Base-by-base conservation (phyloP, 306 rosid species). In the Alnus glutinosa region DNA sequence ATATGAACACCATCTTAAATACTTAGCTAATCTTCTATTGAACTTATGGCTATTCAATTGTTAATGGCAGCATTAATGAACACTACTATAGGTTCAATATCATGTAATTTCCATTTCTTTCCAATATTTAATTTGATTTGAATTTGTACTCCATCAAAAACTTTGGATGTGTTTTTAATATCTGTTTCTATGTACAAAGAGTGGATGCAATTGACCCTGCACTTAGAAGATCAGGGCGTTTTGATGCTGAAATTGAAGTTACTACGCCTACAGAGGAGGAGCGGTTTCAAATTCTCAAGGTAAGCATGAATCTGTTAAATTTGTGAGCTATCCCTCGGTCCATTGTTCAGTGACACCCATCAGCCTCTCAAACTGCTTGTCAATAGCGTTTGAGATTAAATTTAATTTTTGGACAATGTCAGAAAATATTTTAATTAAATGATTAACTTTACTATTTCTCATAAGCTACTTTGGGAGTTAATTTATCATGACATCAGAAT, bases 171-270 rank as follows among this genome's bases (percentile, higher is more conserved):
- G 13, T 5, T 67, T 67, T 67, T 18, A 9, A 67, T 42, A 70
- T 75, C 61, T 87, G 71, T 76, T 83, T 1, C 67, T 42, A 28
- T 79, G 5, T 81, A 18, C 23, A 46, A 83, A 91, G 98, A 81
- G 92, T 87, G 78, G 95, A 91, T 84, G 95, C 92, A 68, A 85
- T 95, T 10, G 98, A 95, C 80, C 98, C 98, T 77, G 95, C 97
- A 51, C 82, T 92, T 64, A 88, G 98, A 86, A 86, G 98, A 84
- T 82, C 81, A 47, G 98, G 98, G 37, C 98, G 94, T 75, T 92
- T 95, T 89, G 97, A 91, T 85, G 81, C 89, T 82, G 98, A 95
- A 84, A 83, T 90, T 76, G 98, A 92, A 89, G 97, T 95, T 59
- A 82, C 96, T 61, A 87, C 89, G 30, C 98, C 97, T 76, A 84